Percentiles rank a stretch among this genome's conserved stretches.
Conservation (phyloP, 495 filamentous ascomycete genomes). For the Penicillium angulare region DNA sequence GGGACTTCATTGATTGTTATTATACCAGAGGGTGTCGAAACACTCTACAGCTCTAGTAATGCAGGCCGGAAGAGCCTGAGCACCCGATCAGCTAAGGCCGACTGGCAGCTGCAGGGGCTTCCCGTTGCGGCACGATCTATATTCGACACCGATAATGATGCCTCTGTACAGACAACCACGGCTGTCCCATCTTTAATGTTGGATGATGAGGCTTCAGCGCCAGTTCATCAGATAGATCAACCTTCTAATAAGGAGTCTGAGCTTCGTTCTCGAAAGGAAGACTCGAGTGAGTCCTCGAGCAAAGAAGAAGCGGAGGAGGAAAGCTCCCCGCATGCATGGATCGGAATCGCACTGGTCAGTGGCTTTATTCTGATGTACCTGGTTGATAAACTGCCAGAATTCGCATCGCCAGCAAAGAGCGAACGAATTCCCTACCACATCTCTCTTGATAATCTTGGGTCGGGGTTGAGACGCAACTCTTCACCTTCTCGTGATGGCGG, state of each 20-base stretch:
- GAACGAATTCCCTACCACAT: conserved; percentile 66
- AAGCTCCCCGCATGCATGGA: conserved; percentile 65
- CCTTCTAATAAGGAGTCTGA: conserved; percentile 5
- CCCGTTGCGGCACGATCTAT: conserved; percentile 12
- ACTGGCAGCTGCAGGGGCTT: conserved; percentile 33
- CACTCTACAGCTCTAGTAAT: conserved; percentile 66
- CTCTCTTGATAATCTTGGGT: conserved; percentile 72
- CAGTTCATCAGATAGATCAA: conserved; percentile 5
- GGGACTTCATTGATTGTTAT: conserved; percentile 96
- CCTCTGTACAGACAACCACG: conserved; percentile 7
- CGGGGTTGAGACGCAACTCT: conserved; percentile 52
- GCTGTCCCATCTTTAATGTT: conserved; percentile 17
- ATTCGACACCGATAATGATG: conserved; percentile 1
- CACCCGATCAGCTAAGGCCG: conserved; percentile 23
- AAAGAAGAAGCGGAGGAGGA: conserved; percentile 32
- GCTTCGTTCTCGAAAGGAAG: conserved; percentile 27
- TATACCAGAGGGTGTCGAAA: conserved; percentile 94
- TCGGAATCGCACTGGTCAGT: conserved; percentile 80
- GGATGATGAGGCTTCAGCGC: conserved; percentile 14
- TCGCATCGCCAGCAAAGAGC: conserved; percentile 56
- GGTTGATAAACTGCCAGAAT: conserved; percentile 81
- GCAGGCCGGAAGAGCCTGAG: conserved; percentile 30
- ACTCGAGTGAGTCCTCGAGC: conserved; percentile 33
- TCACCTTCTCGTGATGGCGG: conserved; percentile 45
- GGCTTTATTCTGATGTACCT: conserved; percentile 98